Evolutionary conservation across 2,329 filamentous ascomycete genomes (phyloP), one percentile per base, ranked within the genome.

Genomic region (Botrytis cinerea): DNA sequence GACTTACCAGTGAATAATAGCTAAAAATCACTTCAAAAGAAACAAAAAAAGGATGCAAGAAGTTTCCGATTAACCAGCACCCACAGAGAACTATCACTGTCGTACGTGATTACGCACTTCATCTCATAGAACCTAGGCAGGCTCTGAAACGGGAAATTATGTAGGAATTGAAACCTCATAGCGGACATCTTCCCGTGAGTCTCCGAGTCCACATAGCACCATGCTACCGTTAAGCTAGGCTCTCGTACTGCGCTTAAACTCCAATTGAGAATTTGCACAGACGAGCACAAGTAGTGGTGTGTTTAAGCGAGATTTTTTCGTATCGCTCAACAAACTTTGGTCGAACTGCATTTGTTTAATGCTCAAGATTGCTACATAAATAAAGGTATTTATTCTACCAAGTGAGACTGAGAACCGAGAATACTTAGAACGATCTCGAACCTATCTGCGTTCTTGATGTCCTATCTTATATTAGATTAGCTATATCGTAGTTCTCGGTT

Each of bases 11-110:
- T 51, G 22, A 51, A 51, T 48, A 12, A 12, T 51, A 25, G 22
- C 22, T 14, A 2, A 25, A 51, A 25, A n/a, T 0, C 9, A n/a
- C 1, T 51, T n/a, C 1, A n/a, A 5, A 0, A 14, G 10, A 0
- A 12, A 1, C 1, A 51, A 51, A 51, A 51, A 2, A 51, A 51
- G 0, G 10, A 51, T 51, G 12, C 10, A 14, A n/a, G 22, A 12
- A 25, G 25, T 25, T 0, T 14, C 22, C 4, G 4, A 51, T 14
- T 25, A 22, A n/a, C 48, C 2, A 1, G 6, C 14, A 51, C 25
- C 10, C 10, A 51, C 10, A 14, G 4, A n/a, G 25, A 14, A n/a
- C 12, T 25, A 51, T n/a, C 10, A 4, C 25, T 14, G 25, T 14
- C 25, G 0, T 51, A 10, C 14, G 25, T 51, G 48, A 51, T 51